Base-by-base conservation (phyloP, 805 yeast species). In the Starmerella etchellsii region DNA sequence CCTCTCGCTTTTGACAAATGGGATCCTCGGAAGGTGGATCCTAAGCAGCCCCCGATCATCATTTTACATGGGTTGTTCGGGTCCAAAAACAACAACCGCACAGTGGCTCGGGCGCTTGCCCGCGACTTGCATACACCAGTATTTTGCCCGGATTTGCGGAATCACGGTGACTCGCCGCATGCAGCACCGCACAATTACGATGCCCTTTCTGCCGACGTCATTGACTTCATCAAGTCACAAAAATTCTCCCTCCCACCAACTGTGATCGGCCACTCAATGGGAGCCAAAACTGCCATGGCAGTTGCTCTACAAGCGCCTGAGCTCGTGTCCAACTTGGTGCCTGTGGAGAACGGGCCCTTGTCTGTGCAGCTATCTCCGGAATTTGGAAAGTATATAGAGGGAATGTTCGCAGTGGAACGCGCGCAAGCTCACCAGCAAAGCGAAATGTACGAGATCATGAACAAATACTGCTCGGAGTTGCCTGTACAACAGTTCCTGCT, bases 251-350 rank as follows among this genome's bases (percentile, higher is more conserved):
- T 68, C 34, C 34, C 34, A 4, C 42, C 64, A 2, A 47, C 56
- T 11, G 40, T 65, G 15, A 58, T 65, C 25, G 69, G 69, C 26
- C 70, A 65, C 42, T 66, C 70, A 4, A 65, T 65, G 69, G 98
- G 98, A 6, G 98, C 94, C 4, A 87, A 88, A 54, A 71, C 88
- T 0, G 95, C 79, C 5, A 87, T 88, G 96, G 85, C 91, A 0
- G 65, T 81, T 4, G 78, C 83, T 0, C 63, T 91, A 43, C 65
- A 84, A 37, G 36, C 49, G n/a, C 88, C 87, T 0, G 70, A 72
- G 1, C 50, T 76, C 10, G 75, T 77, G 5, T 65, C 71, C 13
- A 67, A 76, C 62, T 53, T 85, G 35, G 71, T 87, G 3, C 65
- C 84, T 5, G 94, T 91, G 6, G 98, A 88, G 54, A 88, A 87